Conservation (phyloP, 805 yeast species). For the Ogataea paraovalis region DNA sequence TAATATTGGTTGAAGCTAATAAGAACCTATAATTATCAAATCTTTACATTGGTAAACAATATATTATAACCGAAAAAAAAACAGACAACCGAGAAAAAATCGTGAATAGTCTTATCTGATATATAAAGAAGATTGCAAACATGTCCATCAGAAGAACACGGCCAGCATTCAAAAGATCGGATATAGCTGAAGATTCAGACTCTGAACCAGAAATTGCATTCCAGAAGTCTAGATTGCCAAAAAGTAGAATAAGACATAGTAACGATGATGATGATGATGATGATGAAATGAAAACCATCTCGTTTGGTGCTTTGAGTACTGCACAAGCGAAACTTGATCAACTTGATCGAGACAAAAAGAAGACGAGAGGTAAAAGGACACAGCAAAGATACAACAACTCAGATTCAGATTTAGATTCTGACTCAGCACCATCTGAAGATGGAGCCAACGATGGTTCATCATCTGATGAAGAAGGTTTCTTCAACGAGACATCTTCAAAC, state of each 20-base stretch:
- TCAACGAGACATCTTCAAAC: constrained; percentile 30
- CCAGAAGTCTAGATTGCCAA: not conserved
- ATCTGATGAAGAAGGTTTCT: constrained; percentile 27
- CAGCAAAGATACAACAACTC: constrained; percentile 6
- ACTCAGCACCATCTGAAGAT: constrained; percentile 21
- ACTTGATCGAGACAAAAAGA: constrained; percentile 11
- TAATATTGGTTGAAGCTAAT: too few species aligned
- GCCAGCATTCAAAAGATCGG: constrained; percentile 3
- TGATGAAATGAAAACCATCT: constrained; percentile 49
- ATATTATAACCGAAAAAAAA: too few species aligned
- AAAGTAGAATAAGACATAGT: not conserved
- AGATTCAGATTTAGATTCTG: constrained; percentile 20
- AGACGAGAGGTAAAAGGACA: constrained; percentile 5
- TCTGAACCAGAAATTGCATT: constrained; percentile 6
- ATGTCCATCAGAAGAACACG: not conserved
- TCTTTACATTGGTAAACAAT: too few species aligned
- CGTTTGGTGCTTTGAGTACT: constrained; percentile 60
- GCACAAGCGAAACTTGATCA: constrained; percentile 50
- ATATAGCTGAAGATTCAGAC: constrained; percentile 26
- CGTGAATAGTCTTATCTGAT: too few species aligned
- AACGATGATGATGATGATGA: constrained; percentile 29
- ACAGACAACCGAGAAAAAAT: too few species aligned
- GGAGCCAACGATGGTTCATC: not conserved
- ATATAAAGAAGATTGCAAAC: too few species aligned
- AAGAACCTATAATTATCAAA: too few species aligned